A percentile compares a stretch with the other conserved stretches of the same genome.
Evolutionary conservation across 1,139 yeast genomes (phyloP).

Genomic region (Yamadazyma diddensiae): DNA sequence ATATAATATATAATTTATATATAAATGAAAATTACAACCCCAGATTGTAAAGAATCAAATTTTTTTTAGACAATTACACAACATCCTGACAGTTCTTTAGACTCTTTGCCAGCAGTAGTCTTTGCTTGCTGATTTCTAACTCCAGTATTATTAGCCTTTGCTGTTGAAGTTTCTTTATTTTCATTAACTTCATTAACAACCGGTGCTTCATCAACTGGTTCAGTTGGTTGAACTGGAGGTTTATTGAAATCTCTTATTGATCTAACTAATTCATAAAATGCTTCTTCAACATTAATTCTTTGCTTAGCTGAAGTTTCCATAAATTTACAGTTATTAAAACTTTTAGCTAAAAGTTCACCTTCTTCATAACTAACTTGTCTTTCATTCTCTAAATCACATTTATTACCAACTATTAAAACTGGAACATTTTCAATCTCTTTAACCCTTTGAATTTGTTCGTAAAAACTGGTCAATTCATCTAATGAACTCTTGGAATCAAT

Average conservation of each 20-base stretch:
- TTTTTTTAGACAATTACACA: conserved; percentile 41
- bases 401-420: conserved; percentile 72
- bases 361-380: conserved; percentile 81
- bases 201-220: conserved; percentile 3
- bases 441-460: conserved; percentile 82
- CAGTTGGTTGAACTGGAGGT: conserved; percentile 3
- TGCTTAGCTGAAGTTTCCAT: conserved; percentile 94
- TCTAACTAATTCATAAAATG: conserved; percentile 75
- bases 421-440: conserved; percentile 78
- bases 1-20: conserved; percentile 2
- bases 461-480: conserved; percentile 73
- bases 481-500: conserved; percentile 78
- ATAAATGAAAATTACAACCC: conserved; percentile 10
- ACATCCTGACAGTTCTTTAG: conserved; percentile 43
- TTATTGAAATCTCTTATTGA: conserved; percentile 37
- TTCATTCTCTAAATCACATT: conserved; percentile 58
- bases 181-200: conserved; percentile 6
- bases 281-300: conserved; percentile 90
- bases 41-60: conserved; percentile 9
- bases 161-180: conserved; percentile 8
- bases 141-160: conserved; percentile 10
- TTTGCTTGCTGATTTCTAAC: conserved; percentile 14
- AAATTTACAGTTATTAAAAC: conserved; percentile 72
- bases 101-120: conserved; percentile 18
- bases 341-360: conserved; percentile 73